phyloP scores from a whole-genome alignment of 1,284 basidiomycete genomes.

The Kwoniella shivajii region DNA sequence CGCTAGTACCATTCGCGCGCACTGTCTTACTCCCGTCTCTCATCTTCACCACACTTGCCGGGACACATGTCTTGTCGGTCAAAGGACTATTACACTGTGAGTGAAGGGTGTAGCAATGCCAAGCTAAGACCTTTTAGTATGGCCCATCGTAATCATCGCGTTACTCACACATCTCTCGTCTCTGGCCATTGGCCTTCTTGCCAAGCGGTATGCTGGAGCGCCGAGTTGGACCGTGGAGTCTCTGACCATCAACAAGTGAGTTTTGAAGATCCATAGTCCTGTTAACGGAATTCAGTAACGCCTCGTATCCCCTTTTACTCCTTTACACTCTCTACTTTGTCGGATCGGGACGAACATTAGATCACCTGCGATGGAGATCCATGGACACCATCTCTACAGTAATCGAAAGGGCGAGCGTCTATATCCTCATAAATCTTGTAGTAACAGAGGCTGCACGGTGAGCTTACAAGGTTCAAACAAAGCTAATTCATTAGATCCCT shows the following conservation, averaged over 20 bases:
- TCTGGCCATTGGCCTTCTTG: slow-evolving; percentile 27
- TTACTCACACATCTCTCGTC: slow-evolving; percentile 39
- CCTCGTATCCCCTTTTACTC: slow-evolving; percentile 43
- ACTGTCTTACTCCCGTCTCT: slow-evolving; percentile 40
- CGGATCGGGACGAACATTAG: slow-evolving; percentile 22
- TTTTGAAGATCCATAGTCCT: neutral
- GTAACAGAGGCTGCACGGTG: slow-evolving; percentile 37
- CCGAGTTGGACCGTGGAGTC: slow-evolving; percentile 43
- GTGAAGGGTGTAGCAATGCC: no score
- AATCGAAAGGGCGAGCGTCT: slow-evolving; percentile 29
- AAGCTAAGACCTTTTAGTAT: slow-evolving; percentile 19
- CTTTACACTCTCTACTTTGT: slow-evolving; percentile 34
- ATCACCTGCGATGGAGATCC: slow-evolving; percentile 42
- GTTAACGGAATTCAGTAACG: slow-evolving; percentile 26
- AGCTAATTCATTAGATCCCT: neutral
- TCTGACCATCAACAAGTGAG: slow-evolving; percentile 47
- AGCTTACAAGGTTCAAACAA: slow-evolving; percentile 1
- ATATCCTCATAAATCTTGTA: slow-evolving; percentile 41
- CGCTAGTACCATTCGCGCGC: slow-evolving; percentile 22
- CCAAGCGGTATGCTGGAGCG: slow-evolving; percentile 24
- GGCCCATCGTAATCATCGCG: slow-evolving; percentile 43
- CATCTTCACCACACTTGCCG: slow-evolving; percentile 39
- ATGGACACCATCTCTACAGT: slow-evolving; percentile 31
- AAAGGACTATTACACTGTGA: slow-evolving; percentile 31
- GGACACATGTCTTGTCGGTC: slow-evolving; percentile 31